A percentile compares a stretch with the other conserved stretches of the same genome.
Conservation (phyloP, 306 rosid genomes). For the Biancaea sappan region DNA sequence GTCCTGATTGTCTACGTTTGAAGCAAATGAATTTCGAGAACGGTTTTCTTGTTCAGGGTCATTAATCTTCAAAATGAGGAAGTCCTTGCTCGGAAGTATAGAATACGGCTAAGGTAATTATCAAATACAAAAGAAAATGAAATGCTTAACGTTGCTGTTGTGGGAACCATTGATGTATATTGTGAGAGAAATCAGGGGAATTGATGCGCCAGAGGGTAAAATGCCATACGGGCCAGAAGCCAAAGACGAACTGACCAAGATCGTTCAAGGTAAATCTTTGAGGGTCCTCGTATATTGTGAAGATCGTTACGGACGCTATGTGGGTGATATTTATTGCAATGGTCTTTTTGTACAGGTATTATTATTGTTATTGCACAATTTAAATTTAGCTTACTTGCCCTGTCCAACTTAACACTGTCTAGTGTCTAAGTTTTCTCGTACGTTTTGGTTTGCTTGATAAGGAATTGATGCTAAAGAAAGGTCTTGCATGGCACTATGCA, state of each 20-base stretch:
- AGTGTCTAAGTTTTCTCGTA: conserved; percentile 13
- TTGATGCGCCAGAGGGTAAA: conserved; percentile 80
- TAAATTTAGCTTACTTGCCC: neutral
- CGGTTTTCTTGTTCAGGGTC: conserved; percentile 48
- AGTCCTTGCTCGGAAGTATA: conserved; percentile 66
- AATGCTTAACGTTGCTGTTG: neutral
- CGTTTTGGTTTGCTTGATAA: conserved; percentile 29
- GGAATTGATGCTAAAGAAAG: conserved; percentile 89
- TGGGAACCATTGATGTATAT: neutral
- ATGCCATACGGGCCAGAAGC: conserved; percentile 91
- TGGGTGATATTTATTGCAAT: conserved; percentile 74
- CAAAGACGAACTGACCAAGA: conserved; percentile 57
- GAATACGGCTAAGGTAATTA: conserved; percentile 80
- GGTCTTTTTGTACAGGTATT: conserved; percentile 81
- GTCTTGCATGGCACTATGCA: conserved; percentile 80
- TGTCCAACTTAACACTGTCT: neutral
- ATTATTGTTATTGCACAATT: neutral
- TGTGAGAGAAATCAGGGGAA: conserved; percentile 63
- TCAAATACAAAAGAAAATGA: neutral
- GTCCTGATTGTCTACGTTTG: conserved; percentile 9
- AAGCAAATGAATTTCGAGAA: neutral
- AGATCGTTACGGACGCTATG: conserved; percentile 80
- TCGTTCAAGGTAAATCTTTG: conserved; percentile 67
- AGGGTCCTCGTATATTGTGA: conserved; percentile 71
- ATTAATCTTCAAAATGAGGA: conserved; percentile 56